These are phyloP conservation scores for Sclerotinia nivalis DNA, from an alignment of 2,329 filamentous ascomycete species.

Conservation along the genomic window DNA sequence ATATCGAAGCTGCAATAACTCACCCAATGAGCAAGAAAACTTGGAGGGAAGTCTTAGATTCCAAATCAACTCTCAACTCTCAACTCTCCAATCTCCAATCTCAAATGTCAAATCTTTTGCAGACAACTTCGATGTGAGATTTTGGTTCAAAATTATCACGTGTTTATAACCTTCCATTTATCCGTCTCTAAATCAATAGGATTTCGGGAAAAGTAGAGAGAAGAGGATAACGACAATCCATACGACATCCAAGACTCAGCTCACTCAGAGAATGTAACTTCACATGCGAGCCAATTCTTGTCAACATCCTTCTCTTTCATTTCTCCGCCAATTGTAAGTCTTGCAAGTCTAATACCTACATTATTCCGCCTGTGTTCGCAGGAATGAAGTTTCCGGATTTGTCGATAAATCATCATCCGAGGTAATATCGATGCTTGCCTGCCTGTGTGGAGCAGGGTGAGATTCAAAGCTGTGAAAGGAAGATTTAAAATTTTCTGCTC, in stretches of 20 bases:
- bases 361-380: neutral
- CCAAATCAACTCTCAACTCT: neutral
- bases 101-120: neutral
- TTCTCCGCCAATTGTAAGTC: constrained; percentile 9
- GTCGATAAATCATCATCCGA: constrained; percentile 5
- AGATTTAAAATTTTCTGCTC: neutral
- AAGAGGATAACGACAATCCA: no score
- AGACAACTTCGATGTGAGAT: neutral
- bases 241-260: neutral
- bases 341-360: no score
- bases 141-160: neutral
- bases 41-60: neutral
- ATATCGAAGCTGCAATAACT: neutral
- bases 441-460: neutral
- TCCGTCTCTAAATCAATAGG: neutral
- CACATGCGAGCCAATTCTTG: neutral
- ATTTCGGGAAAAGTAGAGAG: neutral
- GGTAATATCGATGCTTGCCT: constrained; percentile 1
- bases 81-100: neutral
- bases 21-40: no score
- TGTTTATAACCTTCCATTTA: neutral
- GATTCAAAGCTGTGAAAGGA: neutral
- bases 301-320: neutral
- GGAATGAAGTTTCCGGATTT: constrained; percentile 6
- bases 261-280: neutral